Evolutionary conservation across 164 flowering plant genomes (phyloP).

Genomic region (Magnolia sinica): DNA sequence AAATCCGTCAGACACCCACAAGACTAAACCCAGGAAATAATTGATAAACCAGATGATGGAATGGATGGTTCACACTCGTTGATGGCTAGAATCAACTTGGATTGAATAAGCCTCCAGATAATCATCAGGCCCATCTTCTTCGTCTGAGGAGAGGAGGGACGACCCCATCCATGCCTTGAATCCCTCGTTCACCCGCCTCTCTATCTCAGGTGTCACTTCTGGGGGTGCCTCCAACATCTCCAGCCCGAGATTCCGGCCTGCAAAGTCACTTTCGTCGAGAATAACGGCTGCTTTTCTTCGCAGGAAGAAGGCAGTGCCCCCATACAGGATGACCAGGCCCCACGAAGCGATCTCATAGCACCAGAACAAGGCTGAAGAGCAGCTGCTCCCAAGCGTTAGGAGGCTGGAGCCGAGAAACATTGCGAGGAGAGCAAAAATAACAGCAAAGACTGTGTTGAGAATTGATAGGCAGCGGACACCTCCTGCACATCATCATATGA

Average conservation of each 20-base stretch:
- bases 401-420: constrained; percentile 84
- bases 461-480: constrained; percentile 91
- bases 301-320: constrained; percentile 71
- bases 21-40: neutral
- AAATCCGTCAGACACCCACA: neutral
- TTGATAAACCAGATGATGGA: neutral
- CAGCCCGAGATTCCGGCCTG: constrained; percentile 57
- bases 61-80: constrained; percentile 2
- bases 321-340: constrained; percentile 74
- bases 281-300: constrained; percentile 74
- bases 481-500: constrained; percentile 33
- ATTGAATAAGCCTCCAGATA: constrained; percentile 36
- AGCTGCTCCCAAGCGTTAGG: constrained; percentile 75
- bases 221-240: constrained; percentile 79
- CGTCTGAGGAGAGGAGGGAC: constrained; percentile 83
- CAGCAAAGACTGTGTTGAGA: constrained; percentile 66
- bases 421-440: constrained; percentile 75
- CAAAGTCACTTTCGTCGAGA: constrained; percentile 62
- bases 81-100: constrained; percentile 35
- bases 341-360: constrained; percentile 81
- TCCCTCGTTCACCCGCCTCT: constrained; percentile 83
- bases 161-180: constrained; percentile 97
- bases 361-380: constrained; percentile 87
- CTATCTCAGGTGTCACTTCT: constrained; percentile 72
- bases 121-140: constrained; percentile 72